phyloP scores from a whole-genome alignment of 169 alveolate species.

The Perkinsus chesapeaki region DNA sequence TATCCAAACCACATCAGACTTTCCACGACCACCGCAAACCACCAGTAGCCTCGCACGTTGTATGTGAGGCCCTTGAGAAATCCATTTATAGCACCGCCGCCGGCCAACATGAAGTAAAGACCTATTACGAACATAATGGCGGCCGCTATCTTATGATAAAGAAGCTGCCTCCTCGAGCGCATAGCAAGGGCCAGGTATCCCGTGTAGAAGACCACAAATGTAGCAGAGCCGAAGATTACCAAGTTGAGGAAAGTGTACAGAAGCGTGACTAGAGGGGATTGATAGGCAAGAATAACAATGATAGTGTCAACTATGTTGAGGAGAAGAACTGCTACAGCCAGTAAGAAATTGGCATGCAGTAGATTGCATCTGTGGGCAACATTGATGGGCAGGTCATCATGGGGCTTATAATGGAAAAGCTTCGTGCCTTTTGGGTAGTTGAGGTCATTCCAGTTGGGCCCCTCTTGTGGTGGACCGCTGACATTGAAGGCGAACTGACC shows the following conservation, averaged over 20 bases:
- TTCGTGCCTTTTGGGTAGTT: not conserved
- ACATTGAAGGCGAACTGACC: not conserved
- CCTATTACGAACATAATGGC: not conserved
- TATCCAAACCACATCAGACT: not conserved
- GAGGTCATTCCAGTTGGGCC: not conserved
- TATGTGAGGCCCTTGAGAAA: not conserved
- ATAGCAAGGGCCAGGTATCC: not conserved
- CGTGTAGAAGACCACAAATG: not conserved
- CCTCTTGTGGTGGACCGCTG: not conserved
- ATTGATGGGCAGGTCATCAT: not conserved
- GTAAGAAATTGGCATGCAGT: not conserved
- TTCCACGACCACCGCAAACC: not conserved
- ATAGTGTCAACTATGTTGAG: not conserved
- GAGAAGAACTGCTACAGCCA: not conserved
- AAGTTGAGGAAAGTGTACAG: not conserved
- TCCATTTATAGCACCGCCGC: not conserved
- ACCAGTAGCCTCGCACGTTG: not conserved
- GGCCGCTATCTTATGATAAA: not conserved
- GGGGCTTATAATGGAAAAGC: not conserved
- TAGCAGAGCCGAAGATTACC: not conserved
- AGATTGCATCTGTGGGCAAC: not conserved
- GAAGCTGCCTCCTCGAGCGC: not conserved
- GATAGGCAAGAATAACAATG: not conserved
- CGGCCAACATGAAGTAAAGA: not conserved
- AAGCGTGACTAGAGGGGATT: not conserved